Evolutionary conservation across 1,139 yeast species (phyloP).

Genomic region (Eremothecium cymbalariae): DNA sequence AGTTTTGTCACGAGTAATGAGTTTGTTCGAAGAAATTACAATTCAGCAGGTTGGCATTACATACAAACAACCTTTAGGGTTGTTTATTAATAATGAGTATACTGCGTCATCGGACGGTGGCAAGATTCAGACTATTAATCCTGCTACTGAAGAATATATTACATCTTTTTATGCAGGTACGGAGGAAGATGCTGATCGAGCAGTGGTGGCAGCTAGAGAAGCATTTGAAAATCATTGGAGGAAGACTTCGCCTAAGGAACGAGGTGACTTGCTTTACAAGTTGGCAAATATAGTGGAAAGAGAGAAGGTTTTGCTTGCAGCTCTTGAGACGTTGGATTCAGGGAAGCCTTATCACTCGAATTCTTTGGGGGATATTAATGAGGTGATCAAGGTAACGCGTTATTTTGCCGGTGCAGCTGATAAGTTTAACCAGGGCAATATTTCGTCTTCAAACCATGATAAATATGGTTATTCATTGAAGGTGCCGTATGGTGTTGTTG

Average conservation of each 20-base stretch:
- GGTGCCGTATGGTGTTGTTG: slow-evolving; percentile 78
- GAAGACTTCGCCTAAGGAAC: slow-evolving; percentile 40
- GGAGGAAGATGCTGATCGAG: slow-evolving; percentile 61
- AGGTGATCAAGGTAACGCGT: slow-evolving; percentile 53
- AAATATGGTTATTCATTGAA: slow-evolving; percentile 71
- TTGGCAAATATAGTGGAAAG: slow-evolving; percentile 46
- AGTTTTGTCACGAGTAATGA: too few relatives aligned
- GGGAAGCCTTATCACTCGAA: slow-evolving; percentile 54
- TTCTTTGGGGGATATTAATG: slow-evolving; percentile 52
- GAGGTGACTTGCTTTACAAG: slow-evolving; percentile 42
- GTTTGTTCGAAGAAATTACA: slow-evolving; percentile 9
- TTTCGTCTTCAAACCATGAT: slow-evolving; percentile 54
- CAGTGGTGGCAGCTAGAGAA: slow-evolving; percentile 63
- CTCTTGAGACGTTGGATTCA: slow-evolving; percentile 55
- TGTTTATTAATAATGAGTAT: slow-evolving; percentile 58
- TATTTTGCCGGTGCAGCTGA: slow-evolving; percentile 85
- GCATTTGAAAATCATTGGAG: slow-evolving; percentile 55
- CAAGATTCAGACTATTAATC: slow-evolving; percentile 51
- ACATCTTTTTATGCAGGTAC: slow-evolving; percentile 61
- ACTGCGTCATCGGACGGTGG: slow-evolving; percentile 42
- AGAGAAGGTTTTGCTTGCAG: slow-evolving; percentile 44
- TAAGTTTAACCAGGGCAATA: slow-evolving; percentile 62
- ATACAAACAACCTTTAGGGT: slow-evolving; percentile 53
- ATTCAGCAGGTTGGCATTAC: slow-evolving; percentile 28
- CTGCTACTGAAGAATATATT: slow-evolving; percentile 60